Evolutionary conservation across 305 asterid species (phyloP), one percentile per base, ranked within the genome.

Genomic region (Rubia peregrina): DNA sequence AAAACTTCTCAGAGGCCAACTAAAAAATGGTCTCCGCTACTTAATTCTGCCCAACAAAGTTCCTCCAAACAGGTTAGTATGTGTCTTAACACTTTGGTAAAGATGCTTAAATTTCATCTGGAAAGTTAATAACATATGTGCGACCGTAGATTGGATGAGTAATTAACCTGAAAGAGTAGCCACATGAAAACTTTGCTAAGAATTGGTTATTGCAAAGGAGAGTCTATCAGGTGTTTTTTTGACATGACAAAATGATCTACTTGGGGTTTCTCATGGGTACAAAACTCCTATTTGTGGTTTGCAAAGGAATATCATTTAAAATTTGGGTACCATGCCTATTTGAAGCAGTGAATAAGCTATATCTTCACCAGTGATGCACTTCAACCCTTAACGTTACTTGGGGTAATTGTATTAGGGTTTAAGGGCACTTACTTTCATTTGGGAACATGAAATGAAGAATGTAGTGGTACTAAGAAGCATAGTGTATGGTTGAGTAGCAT

Each of bases 31-130:
- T 73, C 93, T 94, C 59, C 96, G 95, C 73, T 91, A 89, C 88
- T 84, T 94, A 77, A 91, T 94, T 80, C 80, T 94, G 82, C 98
- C 97, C 7, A 94, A 94, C 84, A 94, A 94, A 87, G 94, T 88
- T 70, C 99, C 99, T 59, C 96, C 98, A 51, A 91, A 87, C 77
- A 89, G 99, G 98, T 91, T 41, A 82, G 49, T 30, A 51, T 70
- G 65, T 72, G 70, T 55, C 66, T 51, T 17, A 24, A 14, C 75
- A 59, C 62, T 70, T 17, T 59, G 56, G 42, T 46, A 13, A 30
- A 33, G 42, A 22, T 14, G 24, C 61, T 40, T 40, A 60, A 19
- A 38, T 55, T 22, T 38, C 26, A 56, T 41, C 51, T 8, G 19
- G n/a, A 53, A 51, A 55, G 33, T 64, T 55, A 55, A 8, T 48